A percentile compares a stretch with the other conserved stretches of the same genome.
These are phyloP conservation scores for Sphenostylis stenocarpa DNA, from an alignment of 306 rosid genomes.

Conservation along the genomic window DNA sequence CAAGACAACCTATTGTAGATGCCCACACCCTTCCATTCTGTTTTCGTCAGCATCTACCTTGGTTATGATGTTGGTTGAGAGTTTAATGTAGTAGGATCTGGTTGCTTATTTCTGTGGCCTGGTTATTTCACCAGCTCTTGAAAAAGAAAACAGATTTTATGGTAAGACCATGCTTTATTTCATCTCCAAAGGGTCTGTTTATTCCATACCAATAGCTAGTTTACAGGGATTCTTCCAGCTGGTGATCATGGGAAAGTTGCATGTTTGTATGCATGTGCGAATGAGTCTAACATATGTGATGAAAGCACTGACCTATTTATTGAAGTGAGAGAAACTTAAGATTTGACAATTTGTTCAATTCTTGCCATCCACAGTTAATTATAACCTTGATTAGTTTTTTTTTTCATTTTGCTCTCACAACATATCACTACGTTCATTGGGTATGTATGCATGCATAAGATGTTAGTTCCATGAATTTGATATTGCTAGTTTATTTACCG, in stretches of 20 bases:
- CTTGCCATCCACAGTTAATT: conserved; percentile 2
- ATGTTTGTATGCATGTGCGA: background rate
- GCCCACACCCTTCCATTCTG: background rate
- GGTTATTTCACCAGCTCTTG: background rate
- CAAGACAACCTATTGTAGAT: conserved; percentile 7
- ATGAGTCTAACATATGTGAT: conserved; percentile 4
- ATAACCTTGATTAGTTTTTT: background rate
- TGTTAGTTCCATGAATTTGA: background rate
- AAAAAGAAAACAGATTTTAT: background rate
- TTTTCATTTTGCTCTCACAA: background rate
- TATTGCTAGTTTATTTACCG: background rate
- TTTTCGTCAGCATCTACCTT: background rate
- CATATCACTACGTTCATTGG: background rate
- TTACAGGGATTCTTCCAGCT: background rate
- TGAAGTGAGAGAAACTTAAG: conserved; percentile 20
- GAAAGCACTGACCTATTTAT: background rate
- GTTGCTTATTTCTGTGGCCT: background rate
- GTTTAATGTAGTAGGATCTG: conserved; percentile 14
- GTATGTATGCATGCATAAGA: background rate
- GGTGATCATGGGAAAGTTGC: background rate
- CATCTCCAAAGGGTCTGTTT: background rate
- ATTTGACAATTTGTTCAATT: background rate
- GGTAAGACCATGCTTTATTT: conserved; percentile 4
- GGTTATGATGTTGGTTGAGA: background rate
- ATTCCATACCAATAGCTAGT: conserved; percentile 1